phyloP scores from a whole-genome alignment of 176 grass and related monocot genomes.

The Puccinellia tenuiflora region DNA sequence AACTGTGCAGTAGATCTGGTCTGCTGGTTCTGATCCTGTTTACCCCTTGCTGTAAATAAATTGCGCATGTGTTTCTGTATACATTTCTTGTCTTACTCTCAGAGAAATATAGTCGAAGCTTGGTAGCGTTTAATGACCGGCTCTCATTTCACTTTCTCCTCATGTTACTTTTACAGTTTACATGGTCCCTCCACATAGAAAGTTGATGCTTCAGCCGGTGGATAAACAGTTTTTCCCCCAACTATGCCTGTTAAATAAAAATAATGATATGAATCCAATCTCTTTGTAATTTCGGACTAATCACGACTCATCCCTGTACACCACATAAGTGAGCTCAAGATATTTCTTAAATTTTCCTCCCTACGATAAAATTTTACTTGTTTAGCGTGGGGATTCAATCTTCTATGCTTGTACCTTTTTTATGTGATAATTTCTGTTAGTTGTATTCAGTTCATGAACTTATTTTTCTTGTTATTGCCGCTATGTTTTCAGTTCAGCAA shows the following conservation, averaged over 20 bases:
- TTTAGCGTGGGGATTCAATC: background rate
- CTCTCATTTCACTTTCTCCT: background rate
- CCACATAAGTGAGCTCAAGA: background rate
- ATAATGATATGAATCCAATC: background rate
- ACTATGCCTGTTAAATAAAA: background rate
- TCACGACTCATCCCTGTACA: background rate
- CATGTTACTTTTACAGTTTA: background rate
- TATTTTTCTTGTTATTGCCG: background rate
- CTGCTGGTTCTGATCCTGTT: constrained; percentile 20
- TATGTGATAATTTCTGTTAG: background rate
- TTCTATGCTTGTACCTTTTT: background rate
- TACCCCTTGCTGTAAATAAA: constrained; percentile 1
- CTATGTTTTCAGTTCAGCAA: constrained; percentile 64
- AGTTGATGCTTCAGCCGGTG: background rate
- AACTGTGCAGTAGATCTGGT: constrained; percentile 47
- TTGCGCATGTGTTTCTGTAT: background rate
- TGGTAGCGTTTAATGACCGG: background rate
- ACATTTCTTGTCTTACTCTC: background rate
- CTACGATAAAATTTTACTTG: background rate
- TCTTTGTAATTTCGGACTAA: background rate
- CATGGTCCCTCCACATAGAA: background rate
- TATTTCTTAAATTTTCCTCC: background rate
- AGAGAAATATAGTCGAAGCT: background rate
- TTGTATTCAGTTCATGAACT: background rate
- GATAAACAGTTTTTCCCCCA: background rate